A percentile compares a stretch with the other conserved stretches of the same genome.
These are phyloP conservation scores for Coemansia sp. DNA, from an alignment of 192 early-diverging fungal genomes.

Conservation along the genomic window DNA sequence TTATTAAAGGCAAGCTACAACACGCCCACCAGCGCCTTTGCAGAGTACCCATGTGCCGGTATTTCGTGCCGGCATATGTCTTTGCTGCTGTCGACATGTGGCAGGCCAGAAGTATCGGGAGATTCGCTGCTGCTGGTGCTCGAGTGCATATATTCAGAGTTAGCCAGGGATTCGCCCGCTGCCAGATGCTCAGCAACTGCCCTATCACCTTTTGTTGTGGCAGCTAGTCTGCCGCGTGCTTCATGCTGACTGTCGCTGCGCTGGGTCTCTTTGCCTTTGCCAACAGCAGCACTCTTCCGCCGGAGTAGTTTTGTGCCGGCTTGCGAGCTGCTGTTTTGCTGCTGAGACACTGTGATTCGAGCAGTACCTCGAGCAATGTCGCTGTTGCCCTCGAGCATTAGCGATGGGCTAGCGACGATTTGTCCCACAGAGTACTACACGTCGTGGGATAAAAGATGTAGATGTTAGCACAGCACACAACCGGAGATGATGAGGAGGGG, in stretches of 20 bases:
- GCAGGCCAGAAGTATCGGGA: too few species aligned
- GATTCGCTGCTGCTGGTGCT: too few species aligned
- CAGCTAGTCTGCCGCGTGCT: too few species aligned
- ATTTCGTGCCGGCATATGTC: too few species aligned
- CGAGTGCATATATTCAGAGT: too few species aligned
- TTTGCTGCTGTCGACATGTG: too few species aligned
- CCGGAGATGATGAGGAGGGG: not conserved
- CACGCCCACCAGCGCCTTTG: too few species aligned
- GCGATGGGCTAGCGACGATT: slow-evolving; percentile 32
- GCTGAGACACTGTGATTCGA: slow-evolving; percentile 34
- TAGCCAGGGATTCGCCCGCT: too few species aligned
- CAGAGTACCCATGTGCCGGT: too few species aligned
- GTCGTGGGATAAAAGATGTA: not conserved
- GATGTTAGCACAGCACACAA: not conserved
- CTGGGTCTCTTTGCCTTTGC: not conserved
- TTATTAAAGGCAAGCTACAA: too few species aligned
- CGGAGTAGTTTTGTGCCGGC: not conserved
- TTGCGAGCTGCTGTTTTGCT: not conserved
- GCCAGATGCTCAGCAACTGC: too few species aligned
- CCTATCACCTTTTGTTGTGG: too few species aligned
- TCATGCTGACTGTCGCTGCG: not conserved
- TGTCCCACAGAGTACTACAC: slow-evolving; percentile 45
- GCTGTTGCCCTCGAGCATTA: slow-evolving; percentile 40
- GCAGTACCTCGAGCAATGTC: slow-evolving; percentile 42
- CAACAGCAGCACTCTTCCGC: not conserved